Conservation (phyloP, 441 rosid species). For the Erodium chrysanthum region DNA sequence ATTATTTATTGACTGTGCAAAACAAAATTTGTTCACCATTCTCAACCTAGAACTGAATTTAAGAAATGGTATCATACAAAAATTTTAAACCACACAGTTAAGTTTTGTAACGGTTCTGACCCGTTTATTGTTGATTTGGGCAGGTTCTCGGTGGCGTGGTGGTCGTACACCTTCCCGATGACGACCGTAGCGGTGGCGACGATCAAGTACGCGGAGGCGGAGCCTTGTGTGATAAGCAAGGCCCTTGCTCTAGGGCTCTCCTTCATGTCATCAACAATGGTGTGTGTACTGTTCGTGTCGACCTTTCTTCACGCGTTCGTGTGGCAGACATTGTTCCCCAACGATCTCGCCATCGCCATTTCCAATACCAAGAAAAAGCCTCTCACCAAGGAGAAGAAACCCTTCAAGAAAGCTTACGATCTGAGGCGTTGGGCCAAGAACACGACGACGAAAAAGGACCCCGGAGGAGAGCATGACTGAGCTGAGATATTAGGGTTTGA, state of each 20-base stretch:
- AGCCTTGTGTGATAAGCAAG: constrained; percentile 37
- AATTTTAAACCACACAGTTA: too few species aligned
- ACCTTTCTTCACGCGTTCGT: constrained; percentile 65
- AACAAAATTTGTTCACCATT: too few species aligned
- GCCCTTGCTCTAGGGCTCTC: constrained; percentile 35
- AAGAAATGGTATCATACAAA: too few species aligned
- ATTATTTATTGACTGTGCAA: too few species aligned
- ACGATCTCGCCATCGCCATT: constrained; percentile 81
- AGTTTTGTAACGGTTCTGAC: too few species aligned
- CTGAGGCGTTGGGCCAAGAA: constrained; percentile 63
- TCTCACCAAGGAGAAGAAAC: constrained; percentile 43
- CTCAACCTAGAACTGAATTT: too few species aligned
- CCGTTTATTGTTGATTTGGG: constrained; percentile 26
- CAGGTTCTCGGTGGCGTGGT: constrained; percentile 82
- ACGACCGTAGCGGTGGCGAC: constrained; percentile 75
- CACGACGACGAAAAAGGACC: constrained; percentile 38
- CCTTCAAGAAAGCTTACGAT: constrained; percentile 56
- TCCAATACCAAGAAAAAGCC: constrained; percentile 37
- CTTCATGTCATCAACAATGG: constrained; percentile 40
- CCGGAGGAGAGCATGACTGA: constrained; percentile 15
- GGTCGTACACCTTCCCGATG: constrained; percentile 95
- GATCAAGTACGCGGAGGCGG: constrained; percentile 54
- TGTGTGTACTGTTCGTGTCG: constrained; percentile 41
- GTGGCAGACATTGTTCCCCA: constrained; percentile 60
- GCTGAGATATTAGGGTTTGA: too few species aligned